Conservation (phyloP, 257 asterid genomes). For the Knoxia roxburghii region DNA sequence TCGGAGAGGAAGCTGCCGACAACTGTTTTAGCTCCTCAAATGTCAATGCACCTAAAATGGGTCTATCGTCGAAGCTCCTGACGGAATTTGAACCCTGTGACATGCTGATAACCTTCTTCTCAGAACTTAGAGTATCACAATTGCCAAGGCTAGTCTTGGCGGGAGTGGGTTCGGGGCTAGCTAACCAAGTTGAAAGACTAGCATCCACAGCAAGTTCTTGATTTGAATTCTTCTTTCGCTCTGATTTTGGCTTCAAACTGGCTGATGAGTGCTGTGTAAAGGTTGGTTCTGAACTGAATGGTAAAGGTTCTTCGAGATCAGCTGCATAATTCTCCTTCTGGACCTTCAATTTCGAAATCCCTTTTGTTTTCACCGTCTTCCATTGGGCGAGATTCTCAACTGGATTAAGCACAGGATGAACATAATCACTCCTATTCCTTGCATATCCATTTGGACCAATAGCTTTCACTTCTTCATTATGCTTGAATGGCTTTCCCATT, state of each 20-base stretch:
- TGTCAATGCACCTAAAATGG: constrained; percentile 92
- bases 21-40: constrained; percentile 82
- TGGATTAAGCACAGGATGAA: constrained; percentile 78
- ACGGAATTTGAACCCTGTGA: constrained; percentile 46
- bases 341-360: constrained; percentile 28
- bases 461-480: constrained; percentile 24
- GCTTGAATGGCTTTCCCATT: constrained; percentile 17
- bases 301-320: constrained; percentile 39
- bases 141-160: constrained; percentile 35
- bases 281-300: constrained; percentile 45
- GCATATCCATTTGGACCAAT: constrained; percentile 30
- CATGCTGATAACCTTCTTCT: constrained; percentile 18
- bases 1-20: constrained; percentile 54
- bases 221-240: constrained; percentile 26
- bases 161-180: constrained; percentile 40
- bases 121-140: constrained; percentile 35
- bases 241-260: constrained; percentile 37
- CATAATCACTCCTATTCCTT: constrained; percentile 63
- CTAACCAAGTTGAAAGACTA: constrained; percentile 89
- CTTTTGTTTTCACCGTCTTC: constrained; percentile 67
- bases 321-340: constrained; percentile 68
- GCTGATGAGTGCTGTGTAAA: constrained; percentile 28
- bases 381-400: constrained; percentile 85
- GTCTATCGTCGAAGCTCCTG: constrained; percentile 75
- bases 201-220: constrained; percentile 75